Evolutionary conservation across 495 filamentous ascomycete species (phyloP), one percentile per base, ranked within the genome.

Genomic region (Trichoderma gamsii): DNA sequence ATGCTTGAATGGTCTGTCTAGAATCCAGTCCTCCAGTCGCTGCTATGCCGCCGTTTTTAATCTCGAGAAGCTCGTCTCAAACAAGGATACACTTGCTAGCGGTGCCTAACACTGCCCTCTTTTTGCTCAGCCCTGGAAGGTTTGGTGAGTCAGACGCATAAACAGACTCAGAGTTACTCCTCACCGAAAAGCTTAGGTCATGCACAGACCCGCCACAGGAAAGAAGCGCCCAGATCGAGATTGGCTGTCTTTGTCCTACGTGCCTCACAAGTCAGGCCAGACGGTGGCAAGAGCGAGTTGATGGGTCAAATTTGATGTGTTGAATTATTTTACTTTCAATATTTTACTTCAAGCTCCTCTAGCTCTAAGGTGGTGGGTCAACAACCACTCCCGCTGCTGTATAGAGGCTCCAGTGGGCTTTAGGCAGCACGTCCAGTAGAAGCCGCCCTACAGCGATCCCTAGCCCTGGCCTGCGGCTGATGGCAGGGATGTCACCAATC

Each of bases 111-210:
- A 61, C 56, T 61, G 56, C 56, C 56, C 27, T 61, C 27, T 27
- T 61, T 56, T 61, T 61, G 35, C 56, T 35, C 56, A 61, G 56
- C 56, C 56, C 27, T 35, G 25, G 27, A 13, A 61, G 44, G 27
- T 61, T 61, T 61, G 56, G 56, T 61, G 56, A 61, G 56, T 61
- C 56, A 61, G 56, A 61, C 56, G 27, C 11, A 27, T 49, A 25
- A 32, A 11, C 29, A 32, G n/a, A 25, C 25, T 4, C 56, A 27
- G 56, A 32, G 12, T 61, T 61, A 61, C 56, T 61, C 56, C 27
- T 61, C 56, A 32, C 56, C 56, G 56, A 32, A 32, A 61, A 25
- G n/a, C 56, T 32, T 61, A 13, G 27, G 25, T 29, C 56, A 61
- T 29, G 56, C 23, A 61, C 56, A 61, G 56, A 61, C 27, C 25